A percentile compares a stretch with the other conserved stretches of the same genome.
phyloP scores from a whole-genome alignment of 148 eudicot species.

The Rhododendron simsii region DNA sequence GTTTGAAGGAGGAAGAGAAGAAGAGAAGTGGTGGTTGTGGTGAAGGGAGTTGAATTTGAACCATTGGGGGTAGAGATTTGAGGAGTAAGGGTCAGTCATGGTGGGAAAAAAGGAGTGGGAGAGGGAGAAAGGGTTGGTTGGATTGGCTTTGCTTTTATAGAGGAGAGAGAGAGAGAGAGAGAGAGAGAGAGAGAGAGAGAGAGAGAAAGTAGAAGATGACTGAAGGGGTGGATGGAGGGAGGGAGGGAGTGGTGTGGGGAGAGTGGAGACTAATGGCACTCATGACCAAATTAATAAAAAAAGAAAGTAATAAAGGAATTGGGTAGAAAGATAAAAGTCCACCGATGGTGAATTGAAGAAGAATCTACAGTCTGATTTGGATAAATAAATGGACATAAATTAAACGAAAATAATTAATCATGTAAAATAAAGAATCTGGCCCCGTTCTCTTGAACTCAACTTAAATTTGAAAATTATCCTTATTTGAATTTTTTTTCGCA shows the following conservation, averaged over 20 bases:
- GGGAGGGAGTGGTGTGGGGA: slow-evolving; percentile 35
- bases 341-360: neutral
- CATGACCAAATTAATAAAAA: slow-evolving; percentile 6
- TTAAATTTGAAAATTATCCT: too few species aligned
- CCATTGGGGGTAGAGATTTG: slow-evolving; percentile 41
- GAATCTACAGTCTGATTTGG: neutral
- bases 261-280: slow-evolving; percentile 6
- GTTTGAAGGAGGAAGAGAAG: slow-evolving; percentile 12
- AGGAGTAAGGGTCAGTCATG: slow-evolving; percentile 62
- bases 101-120: slow-evolving; percentile 10
- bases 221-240: slow-evolving; percentile 59
- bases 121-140: slow-evolving; percentile 15
- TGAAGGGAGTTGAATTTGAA: slow-evolving; percentile 37
- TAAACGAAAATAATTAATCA: neutral
- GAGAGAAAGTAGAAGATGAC: slow-evolving; percentile 1
- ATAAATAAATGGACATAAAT: neutral
- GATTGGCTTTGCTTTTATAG: slow-evolving; percentile 27
- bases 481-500: too few species aligned
- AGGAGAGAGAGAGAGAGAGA: slow-evolving; percentile 26
- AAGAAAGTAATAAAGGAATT: neutral
- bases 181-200: slow-evolving; percentile 23
- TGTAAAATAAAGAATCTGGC: neutral
- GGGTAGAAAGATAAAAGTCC: slow-evolving; percentile 4
- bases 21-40: neutral
- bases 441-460: too few species aligned